Evolutionary conservation across 805 yeast species (phyloP), one percentile per base, ranked within the genome.

Genomic region (Candida morakotiae): DNA sequence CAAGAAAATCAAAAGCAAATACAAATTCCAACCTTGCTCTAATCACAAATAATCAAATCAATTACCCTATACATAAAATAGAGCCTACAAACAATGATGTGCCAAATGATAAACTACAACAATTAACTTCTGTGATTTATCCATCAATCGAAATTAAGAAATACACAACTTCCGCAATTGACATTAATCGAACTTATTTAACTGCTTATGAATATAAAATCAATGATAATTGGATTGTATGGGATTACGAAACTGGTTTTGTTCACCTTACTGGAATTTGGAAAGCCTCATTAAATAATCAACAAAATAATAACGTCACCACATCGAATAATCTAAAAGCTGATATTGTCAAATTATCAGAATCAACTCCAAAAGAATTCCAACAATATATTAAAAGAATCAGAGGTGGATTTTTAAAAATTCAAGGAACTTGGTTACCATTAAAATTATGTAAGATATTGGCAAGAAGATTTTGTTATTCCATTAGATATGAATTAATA

Each of bases 341-440:
- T 3, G 93, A 84, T 54, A 83, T 84, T 30, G 85, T 82, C 38
- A 80, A 79, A 56, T 62, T 85, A 30, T 63, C 85, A 22, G 87
- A 83, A 51, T 62, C 73, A 4, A 69, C 77, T 3, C 89, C 89
- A 2, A 55, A 51, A 37, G 78, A 78, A 48, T 66, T 79, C 37
- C 86, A 77, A 46, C 75, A 71, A 13, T 73, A 69, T 28, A 71
- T 83, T 38, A 77, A 77, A 49, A 73, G 96, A 35, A 87, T 88
- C 11, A 67, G 96, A 38, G 97, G 97, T 32, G 97, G 96, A 2
- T 87, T 79, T 51, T 71, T 88, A 46, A 87, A 87, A 65, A 87
- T 89, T 46, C 97, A 88, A 62, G 97, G 97, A 3, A 87, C 96
- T 7, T 89, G 96, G 96, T 62, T 87, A 27, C 91, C 95, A 2